Evolutionary conservation across 2,329 filamentous ascomycete genomes (phyloP), one percentile per base, ranked within the genome.

Genomic region (Chaetomium olivaceum): DNA sequence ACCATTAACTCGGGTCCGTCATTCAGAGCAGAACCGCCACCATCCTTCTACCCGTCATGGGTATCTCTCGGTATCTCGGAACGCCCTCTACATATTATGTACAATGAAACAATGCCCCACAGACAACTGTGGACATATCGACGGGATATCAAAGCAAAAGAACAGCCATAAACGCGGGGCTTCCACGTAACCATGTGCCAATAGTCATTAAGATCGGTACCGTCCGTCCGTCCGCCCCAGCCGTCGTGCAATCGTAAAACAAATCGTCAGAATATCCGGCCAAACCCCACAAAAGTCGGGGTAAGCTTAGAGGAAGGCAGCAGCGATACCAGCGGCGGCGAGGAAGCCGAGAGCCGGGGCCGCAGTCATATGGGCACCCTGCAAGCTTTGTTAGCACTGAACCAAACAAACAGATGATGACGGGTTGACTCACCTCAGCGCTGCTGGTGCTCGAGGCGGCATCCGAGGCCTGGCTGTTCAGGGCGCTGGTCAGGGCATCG

Each of bases 241-340:
- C 54, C 58, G 58, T 64, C 63, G 52, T 61, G 58, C 46, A 67
- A 54, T 70, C 69, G 48, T 68, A 68, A 68, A 59, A 27, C 16
- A 57, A 39, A 21, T 39, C 48, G 11, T 39, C 46, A 43, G 48
- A 39, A 19, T 51, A 60, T 39, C 14, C n/a, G 54, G 51, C 54
- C 25, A 39, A 63, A 50, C 14, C 31, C 51, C 31, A 61, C 57
- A 46, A 36, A 36, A 36, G 61, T 31, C 36, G 14, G n/a, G 4
- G 51, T 43, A 36, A 14, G n/a, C 23, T 80, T 82, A 85, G 66
- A 85, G 78, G 66, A 85, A 75, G 66, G 83, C 71, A 67, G 77
- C 80, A 50, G 80, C 82, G 55, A 85, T 66, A 72, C 82, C 83
- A 23, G 81, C 82, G 25, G 80, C 82, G 60, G 81, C 82, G 50